Evolutionary conservation across 257 asterid genomes (phyloP).

Genomic region (Verbascum thapsus): DNA sequence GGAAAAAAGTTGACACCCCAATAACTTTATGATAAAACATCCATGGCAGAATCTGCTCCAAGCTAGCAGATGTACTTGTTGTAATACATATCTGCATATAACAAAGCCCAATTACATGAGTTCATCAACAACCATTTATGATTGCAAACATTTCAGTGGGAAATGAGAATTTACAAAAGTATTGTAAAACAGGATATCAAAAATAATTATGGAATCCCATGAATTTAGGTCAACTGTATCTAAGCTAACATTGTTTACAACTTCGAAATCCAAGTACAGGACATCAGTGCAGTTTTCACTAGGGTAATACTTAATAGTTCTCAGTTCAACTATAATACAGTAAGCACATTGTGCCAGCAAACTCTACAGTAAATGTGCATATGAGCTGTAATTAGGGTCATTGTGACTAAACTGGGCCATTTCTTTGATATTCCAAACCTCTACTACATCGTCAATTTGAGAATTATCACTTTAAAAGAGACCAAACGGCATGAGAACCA

Average conservation of each 20-base stretch:
- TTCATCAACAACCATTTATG: not conserved
- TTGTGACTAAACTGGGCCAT: not conserved
- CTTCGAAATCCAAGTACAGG: conserved; percentile 16
- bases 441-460: conserved; percentile 14
- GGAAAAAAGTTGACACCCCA: conserved; percentile 70
- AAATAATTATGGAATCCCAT: conserved; percentile 28
- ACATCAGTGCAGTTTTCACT: conserved; percentile 11
- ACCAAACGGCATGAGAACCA: conserved; percentile 18
- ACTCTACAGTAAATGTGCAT: conserved; percentile 17
- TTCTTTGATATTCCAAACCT: not conserved
- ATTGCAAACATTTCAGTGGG: not conserved
- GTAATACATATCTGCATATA: conserved; percentile 65
- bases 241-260: not conserved
- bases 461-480: conserved; percentile 10
- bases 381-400: not conserved
- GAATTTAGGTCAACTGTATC: conserved; percentile 19
- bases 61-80: conserved; percentile 78
- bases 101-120: conserved; percentile 12
- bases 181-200: not conserved
- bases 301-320: not conserved
- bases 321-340: conserved; percentile 6
- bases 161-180: not conserved
- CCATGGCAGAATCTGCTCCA: conserved; percentile 89
- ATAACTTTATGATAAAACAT: conserved; percentile 83
- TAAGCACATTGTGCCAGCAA: conserved; percentile 11